These are phyloP conservation scores for Cryptococcus wingfieldii DNA, from an alignment of 1,284 basidiomycete genomes.

Conservation along the genomic window DNA sequence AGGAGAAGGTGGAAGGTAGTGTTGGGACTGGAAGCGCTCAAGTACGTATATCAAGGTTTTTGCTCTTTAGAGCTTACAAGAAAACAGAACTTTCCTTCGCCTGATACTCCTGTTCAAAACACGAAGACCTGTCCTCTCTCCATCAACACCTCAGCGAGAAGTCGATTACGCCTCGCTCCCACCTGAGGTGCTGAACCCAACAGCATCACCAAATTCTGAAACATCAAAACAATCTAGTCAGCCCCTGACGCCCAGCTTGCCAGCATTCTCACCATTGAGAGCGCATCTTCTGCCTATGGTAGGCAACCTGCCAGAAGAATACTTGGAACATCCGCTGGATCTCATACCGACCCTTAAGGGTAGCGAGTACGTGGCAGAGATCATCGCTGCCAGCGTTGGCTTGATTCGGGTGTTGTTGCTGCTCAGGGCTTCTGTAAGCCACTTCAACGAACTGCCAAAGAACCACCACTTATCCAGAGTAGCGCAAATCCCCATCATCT, in stretches of 20 bases:
- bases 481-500: slow-evolving; percentile 5
- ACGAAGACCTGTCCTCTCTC: slow-evolving; percentile 65
- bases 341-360: slow-evolving; percentile 34
- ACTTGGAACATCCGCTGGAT: slow-evolving; percentile 32
- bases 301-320: slow-evolving; percentile 32
- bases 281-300: slow-evolving; percentile 45
- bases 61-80: neutral
- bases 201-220: neutral
- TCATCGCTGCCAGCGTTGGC: slow-evolving; percentile 31
- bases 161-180: slow-evolving; percentile 69
- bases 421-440: slow-evolving; percentile 24
- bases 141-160: slow-evolving; percentile 77
- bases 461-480: neutral
- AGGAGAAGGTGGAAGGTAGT: slow-evolving; percentile 66
- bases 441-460: neutral
- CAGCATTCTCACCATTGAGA: slow-evolving; percentile 58
- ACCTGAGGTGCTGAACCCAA: slow-evolving; percentile 15
- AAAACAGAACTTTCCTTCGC: slow-evolving; percentile 63
- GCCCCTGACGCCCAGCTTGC: slow-evolving; percentile 48
- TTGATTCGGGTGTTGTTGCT: slow-evolving; percentile 59
- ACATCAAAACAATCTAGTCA: slow-evolving; percentile 10
- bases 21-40: slow-evolving; percentile 67
- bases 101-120: slow-evolving; percentile 67
- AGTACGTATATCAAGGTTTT: slow-evolving; percentile 55
- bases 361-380: slow-evolving; percentile 32